Evolutionary conservation across 768 basidiomycete species (phyloP).

Genomic region (Leccinum truebloodii): DNA sequence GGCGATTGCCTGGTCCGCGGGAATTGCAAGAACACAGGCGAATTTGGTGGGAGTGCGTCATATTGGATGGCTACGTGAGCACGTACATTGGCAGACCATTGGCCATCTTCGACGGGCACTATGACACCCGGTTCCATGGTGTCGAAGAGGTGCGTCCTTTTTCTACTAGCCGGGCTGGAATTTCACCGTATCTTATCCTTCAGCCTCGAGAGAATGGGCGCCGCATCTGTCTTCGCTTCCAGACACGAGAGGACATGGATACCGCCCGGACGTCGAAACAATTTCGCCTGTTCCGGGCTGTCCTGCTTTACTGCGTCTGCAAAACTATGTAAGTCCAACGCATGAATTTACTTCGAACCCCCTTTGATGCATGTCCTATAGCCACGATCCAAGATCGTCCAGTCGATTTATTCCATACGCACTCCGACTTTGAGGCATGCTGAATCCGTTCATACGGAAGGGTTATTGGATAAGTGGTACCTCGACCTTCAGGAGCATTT

Average conservation of each 20-base stretch:
- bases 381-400: constrained; percentile 72
- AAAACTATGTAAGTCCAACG: constrained; percentile 54
- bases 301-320: constrained; percentile 81
- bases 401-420: constrained; percentile 69
- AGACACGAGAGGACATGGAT: constrained; percentile 33
- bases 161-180: neutral
- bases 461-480: constrained; percentile 74
- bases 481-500: constrained; percentile 68
- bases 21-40: constrained; percentile 71
- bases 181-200: constrained; percentile 12
- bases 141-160: constrained; percentile 50
- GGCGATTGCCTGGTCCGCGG: constrained; percentile 54
- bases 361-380: constrained; percentile 38
- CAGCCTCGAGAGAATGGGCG: constrained; percentile 57
- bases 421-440: constrained; percentile 54
- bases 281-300: constrained; percentile 45
- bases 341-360: constrained; percentile 1
- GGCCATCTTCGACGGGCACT: constrained; percentile 73
- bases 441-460: constrained; percentile 60
- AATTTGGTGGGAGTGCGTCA: constrained; percentile 77
- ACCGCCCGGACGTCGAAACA: constrained; percentile 22
- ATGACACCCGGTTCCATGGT: constrained; percentile 67
- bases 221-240: constrained; percentile 40
- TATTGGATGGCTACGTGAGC: constrained; percentile 80
- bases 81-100: constrained; percentile 79